These are phyloP conservation scores for Cicer chorassanicum DNA, from an alignment of 306 rosid species.

Conservation along the genomic window DNA sequence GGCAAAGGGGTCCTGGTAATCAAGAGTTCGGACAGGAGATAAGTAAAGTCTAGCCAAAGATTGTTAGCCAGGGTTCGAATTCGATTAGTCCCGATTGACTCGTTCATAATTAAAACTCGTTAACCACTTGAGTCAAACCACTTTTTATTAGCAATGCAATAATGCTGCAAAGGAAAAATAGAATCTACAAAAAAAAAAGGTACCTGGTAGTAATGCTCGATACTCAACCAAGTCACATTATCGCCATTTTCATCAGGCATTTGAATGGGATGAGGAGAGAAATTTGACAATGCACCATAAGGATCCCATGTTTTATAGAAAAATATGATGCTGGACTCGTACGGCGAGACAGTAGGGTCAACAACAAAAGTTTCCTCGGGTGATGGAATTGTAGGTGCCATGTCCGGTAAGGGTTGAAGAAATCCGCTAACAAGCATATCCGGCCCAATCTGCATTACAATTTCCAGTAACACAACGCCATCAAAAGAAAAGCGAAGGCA, in stretches of 20 bases:
- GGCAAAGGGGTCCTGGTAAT: no score
- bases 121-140: no score
- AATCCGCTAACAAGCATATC: slow-evolving; percentile 91
- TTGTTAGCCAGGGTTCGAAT: no score
- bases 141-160: slow-evolving; percentile 10
- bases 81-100: no score
- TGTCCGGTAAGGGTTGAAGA: slow-evolving; percentile 84
- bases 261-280: slow-evolving; percentile 87
- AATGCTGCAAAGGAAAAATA: slow-evolving; percentile 23
- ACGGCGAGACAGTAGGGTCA: slow-evolving; percentile 83
- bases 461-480: slow-evolving; percentile 31
- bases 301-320: slow-evolving; percentile 95
- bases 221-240: slow-evolving; percentile 72
- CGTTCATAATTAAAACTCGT: no score
- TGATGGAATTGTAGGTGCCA: slow-evolving; percentile 78
- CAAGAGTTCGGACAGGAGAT: no score
- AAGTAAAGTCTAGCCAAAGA: no score
- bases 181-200: slow-evolving; percentile 26
- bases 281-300: slow-evolving; percentile 86
- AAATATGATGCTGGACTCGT: slow-evolving; percentile 74
- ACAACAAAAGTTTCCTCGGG: slow-evolving; percentile 74
- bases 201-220: slow-evolving; percentile 98
- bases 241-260: slow-evolving; percentile 70
- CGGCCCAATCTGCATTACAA: slow-evolving; percentile 76
- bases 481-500: slow-evolving; percentile 26